Conservation (phyloP, 345 rosid genomes). For the Eucalyptus dawsonii region DNA sequence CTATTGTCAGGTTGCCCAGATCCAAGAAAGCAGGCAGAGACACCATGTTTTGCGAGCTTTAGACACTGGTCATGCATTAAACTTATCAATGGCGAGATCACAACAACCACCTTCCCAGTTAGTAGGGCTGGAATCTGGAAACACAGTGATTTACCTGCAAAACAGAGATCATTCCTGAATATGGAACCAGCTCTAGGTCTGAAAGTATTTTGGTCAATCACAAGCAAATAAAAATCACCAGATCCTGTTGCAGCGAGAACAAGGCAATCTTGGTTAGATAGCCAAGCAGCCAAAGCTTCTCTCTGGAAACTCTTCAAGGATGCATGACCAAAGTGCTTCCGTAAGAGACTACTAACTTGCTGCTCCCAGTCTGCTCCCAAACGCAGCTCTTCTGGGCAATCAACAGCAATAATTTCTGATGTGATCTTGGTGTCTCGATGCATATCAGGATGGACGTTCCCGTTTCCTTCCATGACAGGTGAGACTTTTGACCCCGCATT, state of each 20-base stretch:
- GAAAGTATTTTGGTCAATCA: not conserved
- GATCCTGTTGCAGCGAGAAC: conserved; percentile 93
- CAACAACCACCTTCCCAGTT: conserved; percentile 75
- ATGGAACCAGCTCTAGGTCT: not conserved
- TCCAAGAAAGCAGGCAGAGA: conserved; percentile 93
- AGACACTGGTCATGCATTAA: conserved; percentile 96
- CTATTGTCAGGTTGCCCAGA: conserved; percentile 85
- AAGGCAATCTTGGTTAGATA: conserved; percentile 63
- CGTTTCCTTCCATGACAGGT: conserved; percentile 2
- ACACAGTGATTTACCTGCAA: conserved; percentile 79
- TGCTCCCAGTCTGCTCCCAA: conserved; percentile 45
- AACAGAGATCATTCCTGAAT: not conserved
- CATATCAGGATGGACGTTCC: not conserved
- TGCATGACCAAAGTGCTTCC: conserved; percentile 44
- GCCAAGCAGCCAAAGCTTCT: conserved; percentile 73
- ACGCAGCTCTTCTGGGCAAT: conserved; percentile 12
- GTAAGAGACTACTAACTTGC: conserved; percentile 29
- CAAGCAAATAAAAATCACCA: conserved; percentile 21
- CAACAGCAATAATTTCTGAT: not conserved
- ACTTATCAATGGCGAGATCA: conserved; percentile 87
- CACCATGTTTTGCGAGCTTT: conserved; percentile 55
- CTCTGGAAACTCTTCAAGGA: conserved; percentile 64
- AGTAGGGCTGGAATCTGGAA: conserved; percentile 85
- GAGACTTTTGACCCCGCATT: conserved; percentile 5
- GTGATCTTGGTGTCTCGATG: not conserved